These are phyloP conservation scores for Galerina marginata DNA, from an alignment of 768 basidiomycete species.

Conservation along the genomic window DNA sequence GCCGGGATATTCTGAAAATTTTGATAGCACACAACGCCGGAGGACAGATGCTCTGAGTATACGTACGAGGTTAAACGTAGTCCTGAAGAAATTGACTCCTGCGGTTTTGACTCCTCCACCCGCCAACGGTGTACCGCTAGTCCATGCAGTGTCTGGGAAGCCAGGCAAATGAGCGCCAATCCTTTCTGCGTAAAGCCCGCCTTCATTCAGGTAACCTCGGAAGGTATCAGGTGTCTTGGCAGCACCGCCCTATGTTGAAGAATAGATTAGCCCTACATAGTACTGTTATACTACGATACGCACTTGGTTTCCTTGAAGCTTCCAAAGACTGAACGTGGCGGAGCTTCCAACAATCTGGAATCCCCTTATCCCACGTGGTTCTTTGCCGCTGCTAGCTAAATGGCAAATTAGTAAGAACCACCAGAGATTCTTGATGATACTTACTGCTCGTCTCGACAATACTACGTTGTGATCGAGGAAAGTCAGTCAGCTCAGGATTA, in stretches of 20 bases:
- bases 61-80: slow-evolving; percentile 65
- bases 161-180: slow-evolving; percentile 75
- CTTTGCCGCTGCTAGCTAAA: slow-evolving; percentile 53
- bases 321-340: slow-evolving; percentile 62
- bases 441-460: slow-evolving; percentile 54
- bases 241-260: slow-evolving; percentile 20
- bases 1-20: slow-evolving; percentile 38
- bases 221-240: slow-evolving; percentile 28
- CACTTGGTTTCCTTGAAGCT: slow-evolving; percentile 75
- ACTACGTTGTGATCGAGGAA: slow-evolving; percentile 25
- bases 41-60: neutral
- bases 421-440: slow-evolving; percentile 10
- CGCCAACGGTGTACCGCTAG: slow-evolving; percentile 52
- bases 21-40: neutral
- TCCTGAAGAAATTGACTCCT: slow-evolving; percentile 83
- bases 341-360: slow-evolving; percentile 47
- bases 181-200: slow-evolving; percentile 70
- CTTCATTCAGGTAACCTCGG: slow-evolving; percentile 68
- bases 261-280: too few relatives aligned
- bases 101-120: slow-evolving; percentile 64
- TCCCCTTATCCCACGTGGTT: slow-evolving; percentile 54
- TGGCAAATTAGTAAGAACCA: neutral
- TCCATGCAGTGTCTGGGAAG: slow-evolving; percentile 68
- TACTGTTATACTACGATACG: slow-evolving; percentile 31
- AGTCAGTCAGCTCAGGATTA: neutral